A percentile compares a stretch with the other conserved stretches of the same genome.
Evolutionary conservation across 2,329 filamentous ascomycete species (phyloP).

Genomic region (Cladophialophora bantiana): DNA sequence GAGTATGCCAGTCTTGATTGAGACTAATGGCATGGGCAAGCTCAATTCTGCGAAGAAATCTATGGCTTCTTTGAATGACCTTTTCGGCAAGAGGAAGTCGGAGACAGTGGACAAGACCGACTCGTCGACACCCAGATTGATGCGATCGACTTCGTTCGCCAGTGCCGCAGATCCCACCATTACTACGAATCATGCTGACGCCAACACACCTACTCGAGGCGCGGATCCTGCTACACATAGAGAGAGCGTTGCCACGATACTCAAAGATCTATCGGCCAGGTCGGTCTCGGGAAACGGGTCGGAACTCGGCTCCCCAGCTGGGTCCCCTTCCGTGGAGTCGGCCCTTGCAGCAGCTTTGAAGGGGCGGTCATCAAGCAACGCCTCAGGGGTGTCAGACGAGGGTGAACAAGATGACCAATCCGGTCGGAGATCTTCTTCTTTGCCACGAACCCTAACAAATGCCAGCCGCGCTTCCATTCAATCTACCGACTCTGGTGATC

Average conservation of each 20-base stretch:
- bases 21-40: conserved; percentile 51
- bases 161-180: conserved; percentile 70
- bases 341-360: conserved; percentile 47
- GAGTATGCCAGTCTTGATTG: conserved; percentile 46
- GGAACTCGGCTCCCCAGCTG: conserved; percentile 56
- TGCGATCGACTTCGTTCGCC: conserved; percentile 69
- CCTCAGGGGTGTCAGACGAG: conserved; percentile 57
- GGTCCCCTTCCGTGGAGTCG: conserved; percentile 51
- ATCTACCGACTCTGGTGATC: conserved; percentile 38
- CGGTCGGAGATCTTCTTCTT: conserved; percentile 38
- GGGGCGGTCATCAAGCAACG: conserved; percentile 54
- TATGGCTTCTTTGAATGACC: conserved; percentile 33
- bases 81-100: conserved; percentile 40
- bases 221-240: conserved; percentile 63
- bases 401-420: conserved; percentile 35
- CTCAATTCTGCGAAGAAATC: conserved; percentile 48
- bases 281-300: conserved; percentile 61
- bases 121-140: conserved; percentile 55
- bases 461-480: conserved; percentile 30
- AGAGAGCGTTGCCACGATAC: conserved; percentile 67
- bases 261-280: conserved; percentile 68
- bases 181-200: conserved; percentile 70
- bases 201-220: conserved; percentile 67
- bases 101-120: conserved; percentile 36
- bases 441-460: conserved; percentile 39